Conservation (phyloP, 768 basidiomycete species). For the Mycena kentingensis region DNA sequence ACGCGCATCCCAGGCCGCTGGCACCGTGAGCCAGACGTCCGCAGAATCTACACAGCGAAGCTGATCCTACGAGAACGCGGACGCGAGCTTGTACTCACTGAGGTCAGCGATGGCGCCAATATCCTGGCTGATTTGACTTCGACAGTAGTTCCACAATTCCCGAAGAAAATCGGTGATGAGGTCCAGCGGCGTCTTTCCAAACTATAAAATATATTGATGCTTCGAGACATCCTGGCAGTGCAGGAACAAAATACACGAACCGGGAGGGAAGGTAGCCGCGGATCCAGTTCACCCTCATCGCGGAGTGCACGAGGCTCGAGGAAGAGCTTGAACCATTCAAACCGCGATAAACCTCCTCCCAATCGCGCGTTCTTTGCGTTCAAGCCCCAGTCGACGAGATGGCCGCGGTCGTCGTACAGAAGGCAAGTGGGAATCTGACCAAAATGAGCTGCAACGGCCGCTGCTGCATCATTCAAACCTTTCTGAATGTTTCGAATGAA, state of each 20-base stretch:
- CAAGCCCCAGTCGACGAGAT: conserved; percentile 81
- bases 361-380: conserved; percentile 81
- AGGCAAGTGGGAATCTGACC: conserved; percentile 76
- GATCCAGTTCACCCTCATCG: conserved; percentile 66
- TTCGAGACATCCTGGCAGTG: conserved; percentile 4
- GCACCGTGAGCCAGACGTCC: conserved; percentile 84
- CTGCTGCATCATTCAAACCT: conserved; percentile 45
- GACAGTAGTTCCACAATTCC: conserved; percentile 85
- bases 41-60: conserved; percentile 59
- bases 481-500: conserved; percentile 82
- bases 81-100: conserved; percentile 46
- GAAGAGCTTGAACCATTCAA: conserved; percentile 76
- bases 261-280: conserved; percentile 76
- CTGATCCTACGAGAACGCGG: conserved; percentile 16
- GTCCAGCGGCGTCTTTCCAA: conserved; percentile 74
- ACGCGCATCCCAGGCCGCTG: conserved; percentile 88
- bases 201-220: too few species aligned
- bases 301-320: conserved; percentile 81
- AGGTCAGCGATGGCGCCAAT: conserved; percentile 86
- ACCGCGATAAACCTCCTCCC: conserved; percentile 13
- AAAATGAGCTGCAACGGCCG: conserved; percentile 10
- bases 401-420: conserved; percentile 73
- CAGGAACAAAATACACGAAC: conserved; percentile 45
- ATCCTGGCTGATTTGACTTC: conserved; percentile 83
- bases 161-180: conserved; percentile 83